phyloP scores from a whole-genome alignment of 176 grass and related monocot genomes.

The Calamus simplicifolius region DNA sequence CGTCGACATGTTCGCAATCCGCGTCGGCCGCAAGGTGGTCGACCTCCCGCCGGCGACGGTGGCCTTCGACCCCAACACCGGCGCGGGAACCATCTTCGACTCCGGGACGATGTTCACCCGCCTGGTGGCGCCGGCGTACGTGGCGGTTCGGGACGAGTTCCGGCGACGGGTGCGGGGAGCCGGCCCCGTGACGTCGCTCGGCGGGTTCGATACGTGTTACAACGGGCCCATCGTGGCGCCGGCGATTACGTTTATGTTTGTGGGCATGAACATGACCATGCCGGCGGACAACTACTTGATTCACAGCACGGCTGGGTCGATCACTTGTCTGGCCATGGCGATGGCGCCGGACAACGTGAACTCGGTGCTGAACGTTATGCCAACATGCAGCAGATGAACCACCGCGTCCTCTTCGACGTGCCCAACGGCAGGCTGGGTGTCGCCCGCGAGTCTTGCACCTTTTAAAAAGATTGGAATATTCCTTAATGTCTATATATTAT shows the following conservation, averaged over 20 bases:
- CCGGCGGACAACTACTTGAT: constrained; percentile 87
- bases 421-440: constrained; percentile 66
- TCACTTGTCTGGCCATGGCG: constrained; percentile 89
- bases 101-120: constrained; percentile 87
- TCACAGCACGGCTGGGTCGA: constrained; percentile 80
- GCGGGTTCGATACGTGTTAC: constrained; percentile 94
- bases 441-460: constrained; percentile 61
- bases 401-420: constrained; percentile 70
- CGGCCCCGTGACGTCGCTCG: constrained; percentile 64
- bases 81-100: constrained; percentile 78
- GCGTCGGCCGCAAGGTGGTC: constrained; percentile 42
- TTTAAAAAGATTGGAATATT: no score
- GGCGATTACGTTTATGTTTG: constrained; percentile 52
- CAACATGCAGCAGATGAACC: constrained; percentile 95
- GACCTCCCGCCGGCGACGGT: constrained; percentile 37
- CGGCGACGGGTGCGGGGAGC: constrained; percentile 62
- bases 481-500: no score
- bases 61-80: constrained; percentile 48
- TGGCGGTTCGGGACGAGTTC: constrained; percentile 76
- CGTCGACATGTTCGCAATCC: constrained; percentile 73
- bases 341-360: constrained; percentile 77
- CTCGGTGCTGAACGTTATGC: constrained; percentile 76
- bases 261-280: constrained; percentile 48
- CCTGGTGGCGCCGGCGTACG: constrained; percentile 72
- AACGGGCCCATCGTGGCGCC: constrained; percentile 66